These are phyloP conservation scores for Butyriboletus appendiculatus DNA, from an alignment of 1,284 basidiomycete species.

Conservation along the genomic window DNA sequence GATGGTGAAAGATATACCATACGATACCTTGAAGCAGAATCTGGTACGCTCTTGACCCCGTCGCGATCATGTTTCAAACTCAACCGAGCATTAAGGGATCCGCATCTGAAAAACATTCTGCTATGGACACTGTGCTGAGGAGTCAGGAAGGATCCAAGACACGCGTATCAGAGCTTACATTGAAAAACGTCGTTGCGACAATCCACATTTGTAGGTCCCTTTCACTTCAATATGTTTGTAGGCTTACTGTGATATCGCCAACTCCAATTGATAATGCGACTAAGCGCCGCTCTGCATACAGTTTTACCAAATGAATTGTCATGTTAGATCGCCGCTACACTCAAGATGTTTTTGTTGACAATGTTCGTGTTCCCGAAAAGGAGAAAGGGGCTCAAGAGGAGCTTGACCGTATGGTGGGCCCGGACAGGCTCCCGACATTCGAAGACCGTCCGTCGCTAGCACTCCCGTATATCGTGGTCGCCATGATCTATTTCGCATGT, in stretches of 20 bases:
- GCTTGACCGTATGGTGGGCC: slow-evolving; percentile 1
- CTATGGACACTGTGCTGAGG: neutral
- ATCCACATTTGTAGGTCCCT: neutral
- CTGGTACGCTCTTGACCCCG: neutral
- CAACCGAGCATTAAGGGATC: neutral
- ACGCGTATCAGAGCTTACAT: neutral
- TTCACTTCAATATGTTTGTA: neutral
- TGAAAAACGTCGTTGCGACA: neutral
- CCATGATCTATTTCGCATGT: no score
- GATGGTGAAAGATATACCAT: slow-evolving; percentile 1
- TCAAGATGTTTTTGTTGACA: slow-evolving; percentile 1
- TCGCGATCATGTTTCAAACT: neutral
- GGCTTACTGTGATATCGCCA: neutral
- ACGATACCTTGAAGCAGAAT: neutral
- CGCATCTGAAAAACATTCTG: neutral
- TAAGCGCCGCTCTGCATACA: neutral
- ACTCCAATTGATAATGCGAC: slow-evolving; percentile 1
- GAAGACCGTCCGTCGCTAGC: slow-evolving; percentile 11
- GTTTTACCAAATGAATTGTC: neutral
- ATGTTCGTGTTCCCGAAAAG: slow-evolving; percentile 5
- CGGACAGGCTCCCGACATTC: slow-evolving; percentile 10
- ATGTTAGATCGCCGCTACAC: neutral
- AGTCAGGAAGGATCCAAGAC: slow-evolving; percentile 2
- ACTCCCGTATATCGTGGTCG: slow-evolving; percentile 8
- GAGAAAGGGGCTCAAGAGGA: slow-evolving; percentile 5